These are phyloP conservation scores for Fusarium sp. DNA, from an alignment of 2,329 filamentous ascomycete genomes.

Conservation along the genomic window DNA sequence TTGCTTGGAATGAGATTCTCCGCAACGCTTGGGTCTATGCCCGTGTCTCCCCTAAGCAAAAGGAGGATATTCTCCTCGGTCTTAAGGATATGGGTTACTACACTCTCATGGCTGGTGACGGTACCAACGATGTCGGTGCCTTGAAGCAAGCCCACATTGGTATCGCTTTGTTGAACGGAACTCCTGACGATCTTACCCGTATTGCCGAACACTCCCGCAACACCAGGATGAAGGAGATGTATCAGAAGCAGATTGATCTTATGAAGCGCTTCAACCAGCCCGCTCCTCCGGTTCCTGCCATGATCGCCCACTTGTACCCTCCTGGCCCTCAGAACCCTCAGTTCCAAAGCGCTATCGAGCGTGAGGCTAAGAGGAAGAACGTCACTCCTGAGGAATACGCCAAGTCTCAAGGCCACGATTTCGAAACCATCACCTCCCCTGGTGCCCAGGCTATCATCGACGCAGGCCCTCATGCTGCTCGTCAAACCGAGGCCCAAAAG, in stretches of 20 bases:
- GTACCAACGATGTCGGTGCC: slow-evolving; percentile 97
- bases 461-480: slow-evolving; percentile 43
- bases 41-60: slow-evolving; percentile 97
- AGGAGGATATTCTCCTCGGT: slow-evolving; percentile 97
- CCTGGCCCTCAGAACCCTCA: slow-evolving; percentile 93
- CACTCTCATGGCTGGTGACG: slow-evolving; percentile 98
- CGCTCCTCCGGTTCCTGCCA: slow-evolving; percentile 86
- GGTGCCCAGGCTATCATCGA: slow-evolving; percentile 71
- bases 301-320: slow-evolving; percentile 95
- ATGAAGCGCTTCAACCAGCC: slow-evolving; percentile 98
- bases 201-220: slow-evolving; percentile 95
- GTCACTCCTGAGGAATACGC: slow-evolving; percentile 71
- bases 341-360: slow-evolving; percentile 90
- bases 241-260: slow-evolving; percentile 92
- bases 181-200: slow-evolving; percentile 87
- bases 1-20: slow-evolving; percentile 80
- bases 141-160: slow-evolving; percentile 98
- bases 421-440: slow-evolving; percentile 76
- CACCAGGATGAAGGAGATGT: slow-evolving; percentile 98
- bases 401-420: slow-evolving; percentile 63
- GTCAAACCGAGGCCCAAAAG: slow-evolving; percentile 72
- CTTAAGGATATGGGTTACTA: slow-evolving; percentile 98
- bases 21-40: slow-evolving; percentile 98
- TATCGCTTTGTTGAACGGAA: slow-evolving; percentile 94
- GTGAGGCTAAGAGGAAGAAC: slow-evolving; percentile 84